phyloP scores from a whole-genome alignment of 2,329 filamentous ascomycete species.

The Verticillium longisporum region DNA sequence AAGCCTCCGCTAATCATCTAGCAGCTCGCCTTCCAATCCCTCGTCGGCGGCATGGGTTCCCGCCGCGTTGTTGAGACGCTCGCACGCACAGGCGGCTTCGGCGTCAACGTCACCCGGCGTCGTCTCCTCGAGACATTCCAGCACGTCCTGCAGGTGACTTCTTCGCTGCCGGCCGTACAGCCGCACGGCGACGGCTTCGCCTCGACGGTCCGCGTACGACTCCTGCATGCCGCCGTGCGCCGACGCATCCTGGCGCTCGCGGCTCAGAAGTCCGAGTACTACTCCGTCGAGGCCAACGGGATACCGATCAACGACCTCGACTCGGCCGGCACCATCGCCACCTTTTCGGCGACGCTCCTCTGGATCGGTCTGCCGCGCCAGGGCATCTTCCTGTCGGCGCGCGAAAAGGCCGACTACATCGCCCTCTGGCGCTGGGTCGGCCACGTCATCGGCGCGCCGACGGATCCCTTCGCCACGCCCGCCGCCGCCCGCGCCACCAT shows the following conservation, averaged over 20 bases:
- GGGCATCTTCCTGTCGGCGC: conserved; percentile 56
- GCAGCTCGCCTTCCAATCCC: conserved; percentile 54
- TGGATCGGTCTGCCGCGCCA: conserved; percentile 66
- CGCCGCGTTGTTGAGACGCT: conserved; percentile 68
- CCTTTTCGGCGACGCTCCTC: conserved; percentile 62
- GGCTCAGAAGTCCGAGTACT: conserved; percentile 49
- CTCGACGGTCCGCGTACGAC: conserved; percentile 55
- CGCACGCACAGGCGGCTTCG: conserved; percentile 67
- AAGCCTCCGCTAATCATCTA: conserved; percentile 5
- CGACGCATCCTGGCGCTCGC: conserved; percentile 54
- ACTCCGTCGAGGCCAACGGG: conserved; percentile 48
- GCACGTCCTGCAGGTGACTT: conserved; percentile 65
- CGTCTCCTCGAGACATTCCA: conserved; percentile 65
- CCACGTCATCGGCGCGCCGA: conserved; percentile 63
- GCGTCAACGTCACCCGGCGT: conserved; percentile 56
- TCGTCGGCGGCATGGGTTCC: conserved; percentile 67
- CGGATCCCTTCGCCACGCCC: conserved; percentile 50
- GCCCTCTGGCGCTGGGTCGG: conserved; percentile 72
- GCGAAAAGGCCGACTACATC: conserved; percentile 62
- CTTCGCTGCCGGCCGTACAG: conserved; percentile 56
- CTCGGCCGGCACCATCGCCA: conserved; percentile 62
- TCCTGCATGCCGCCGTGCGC: conserved; percentile 60
- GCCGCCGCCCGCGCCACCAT: conserved; percentile 53
- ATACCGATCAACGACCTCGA: conserved; percentile 71
- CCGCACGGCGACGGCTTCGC: conserved; percentile 59